Base-by-base conservation (phyloP, 2,329 filamentous ascomycete species). In the Pseudocercospora cruenta region DNA sequence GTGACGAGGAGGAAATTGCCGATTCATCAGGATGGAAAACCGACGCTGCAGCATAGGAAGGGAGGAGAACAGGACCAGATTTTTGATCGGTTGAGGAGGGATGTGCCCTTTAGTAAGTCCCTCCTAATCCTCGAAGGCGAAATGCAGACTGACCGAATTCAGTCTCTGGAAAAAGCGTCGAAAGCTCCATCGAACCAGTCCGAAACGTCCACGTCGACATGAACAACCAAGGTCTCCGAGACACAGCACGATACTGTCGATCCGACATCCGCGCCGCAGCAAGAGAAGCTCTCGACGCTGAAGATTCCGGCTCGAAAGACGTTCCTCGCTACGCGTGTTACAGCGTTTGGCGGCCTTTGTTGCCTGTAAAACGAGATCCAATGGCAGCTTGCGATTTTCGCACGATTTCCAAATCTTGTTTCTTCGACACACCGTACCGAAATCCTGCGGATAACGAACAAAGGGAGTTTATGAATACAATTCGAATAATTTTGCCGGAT, bases 241-340 rank as follows among this genome's bases (percentile, higher is more conserved):
- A 65, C 19, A 65, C 63, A 31, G 47, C 55, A n/a, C 49, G 63
- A 19, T 62, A 55, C 51, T 65, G 63, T 28, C 51, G 63, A 14
- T 21, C 31, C 14, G 63, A 65, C 33, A 62, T 65, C 19, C 49
- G 33, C 16, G 31, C 57, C 14, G 53, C 33, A 19, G 63, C 28
- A 2, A 33, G 53, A 21, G 33, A 24, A 28, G 53, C 47, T n/a
- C 26, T 65, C 7, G 51, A 65, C 8, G 63, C 63, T 22, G 58
- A 51, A 58, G 63, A 65, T 39, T 26, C 51, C 3, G 63, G 63
- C 16, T 10, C 24, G 3, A 10, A 33, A 9, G n/a, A 62, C 12
- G 36, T 62, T 6, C 61, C 61, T 55, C 45, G 61, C 12, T 63
- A 63, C 14, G 61, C 61, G 3, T 45, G 36, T 5, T 63, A 58